Evolutionary conservation across 2,329 filamentous ascomycete species (phyloP), one percentile per base, ranked within the genome.

Genomic region (Colletotrichum sp.): DNA sequence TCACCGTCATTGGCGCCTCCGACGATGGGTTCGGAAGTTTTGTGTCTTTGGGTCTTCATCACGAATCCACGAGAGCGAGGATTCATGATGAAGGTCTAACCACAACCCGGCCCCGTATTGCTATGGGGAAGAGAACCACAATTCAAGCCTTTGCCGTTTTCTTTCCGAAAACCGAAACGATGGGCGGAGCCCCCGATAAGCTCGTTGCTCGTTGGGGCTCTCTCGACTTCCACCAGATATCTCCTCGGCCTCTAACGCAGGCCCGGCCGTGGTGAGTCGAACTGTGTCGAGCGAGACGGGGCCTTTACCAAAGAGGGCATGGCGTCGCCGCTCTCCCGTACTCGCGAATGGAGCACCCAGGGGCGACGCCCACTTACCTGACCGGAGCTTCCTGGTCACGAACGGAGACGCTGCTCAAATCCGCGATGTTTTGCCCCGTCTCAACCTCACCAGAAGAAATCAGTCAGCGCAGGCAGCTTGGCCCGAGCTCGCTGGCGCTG

Each of bases 161-260:
- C 58, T 64, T 65, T 65, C 56, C 58, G 43, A 60, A 52, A 68
- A 60, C 43, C 70, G 70, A 73, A 68, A 73, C 73, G 22, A n/a
- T 25, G 43, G 43, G 43, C 43, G 64, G 30, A 52, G 69, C 30
- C 58, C 18, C 30, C n/a, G 12, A 36, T 34, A 58, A 34, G 34
- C 62, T 60, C 30, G 9, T 62, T 58, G n/a, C 25, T 52, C 22
- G 13, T 55, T 48, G 13, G 22, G 18, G 28, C 12, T 56, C 48
- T 66, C 36, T 39, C 52, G 30, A 52, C 12, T 22, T 61, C 39
- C 34, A 39, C 36, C 62, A 28, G 55, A 56, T n/a, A n/a, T 52
- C 36, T 56, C 67, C 8, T 52, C 67, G 48, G 67, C 15, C 60
- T 75, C 68, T 56, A 18, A 61, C 61, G 16, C 56, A 27, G 62